Conservation (phyloP, 257 asterid genomes). For the Eustoma russellianum region DNA sequence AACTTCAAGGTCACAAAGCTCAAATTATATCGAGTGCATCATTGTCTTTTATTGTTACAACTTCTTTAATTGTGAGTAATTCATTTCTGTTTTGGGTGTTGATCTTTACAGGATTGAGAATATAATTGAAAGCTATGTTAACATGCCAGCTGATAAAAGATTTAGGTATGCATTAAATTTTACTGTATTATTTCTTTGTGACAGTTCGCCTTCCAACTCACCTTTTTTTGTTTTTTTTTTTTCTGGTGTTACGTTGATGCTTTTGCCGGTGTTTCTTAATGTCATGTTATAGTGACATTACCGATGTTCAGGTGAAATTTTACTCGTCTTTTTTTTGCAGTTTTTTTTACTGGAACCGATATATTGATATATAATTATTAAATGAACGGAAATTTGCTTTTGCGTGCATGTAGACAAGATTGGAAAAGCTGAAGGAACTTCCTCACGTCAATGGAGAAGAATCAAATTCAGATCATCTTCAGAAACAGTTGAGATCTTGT, state of each 20-base stretch:
- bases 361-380: no score
- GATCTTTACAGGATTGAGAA: constrained; percentile 38
- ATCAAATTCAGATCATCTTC: constrained; percentile 37
- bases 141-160: constrained; percentile 37
- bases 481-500: constrained; percentile 34
- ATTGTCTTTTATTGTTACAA: no score
- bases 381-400: neutral
- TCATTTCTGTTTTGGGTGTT: neutral
- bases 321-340: no score
- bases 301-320: constrained; percentile 39
- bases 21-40: neutral
- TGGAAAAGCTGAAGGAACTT: constrained; percentile 34
- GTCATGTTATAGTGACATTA: constrained; percentile 22
- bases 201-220: neutral
- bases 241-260: neutral
- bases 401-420: constrained; percentile 28
- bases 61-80: neutral
- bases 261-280: neutral
- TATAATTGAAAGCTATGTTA: constrained; percentile 31
- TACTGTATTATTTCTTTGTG: no score
- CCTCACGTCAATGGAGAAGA: constrained; percentile 35
- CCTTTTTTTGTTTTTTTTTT: neutral
- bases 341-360: no score
- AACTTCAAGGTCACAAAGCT: no score
- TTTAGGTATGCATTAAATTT: constrained; percentile 18